Evolutionary conservation across 306 rosid genomes (phyloP).

Genomic region (Gleditsia sinensis): DNA sequence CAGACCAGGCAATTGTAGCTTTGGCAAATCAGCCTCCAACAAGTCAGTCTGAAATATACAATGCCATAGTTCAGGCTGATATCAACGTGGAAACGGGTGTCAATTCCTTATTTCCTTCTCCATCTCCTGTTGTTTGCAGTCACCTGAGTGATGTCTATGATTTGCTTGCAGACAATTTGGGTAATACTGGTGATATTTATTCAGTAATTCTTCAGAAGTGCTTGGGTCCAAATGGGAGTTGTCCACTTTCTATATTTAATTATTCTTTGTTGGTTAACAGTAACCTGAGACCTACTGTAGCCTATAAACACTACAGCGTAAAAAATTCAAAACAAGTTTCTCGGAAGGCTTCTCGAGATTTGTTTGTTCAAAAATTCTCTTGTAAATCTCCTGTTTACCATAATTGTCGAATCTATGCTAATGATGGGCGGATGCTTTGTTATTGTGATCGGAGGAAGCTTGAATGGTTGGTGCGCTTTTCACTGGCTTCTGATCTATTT

Average conservation of each 20-base stretch:
- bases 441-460: conserved; percentile 93
- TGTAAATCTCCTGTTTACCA: conserved; percentile 97
- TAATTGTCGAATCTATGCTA: conserved; percentile 92
- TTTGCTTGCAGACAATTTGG: conserved; percentile 60
- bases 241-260: conserved; percentile 76
- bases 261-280: conserved; percentile 68
- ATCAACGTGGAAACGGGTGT: conserved; percentile 52
- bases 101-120: conserved; percentile 52
- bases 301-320: conserved; percentile 48
- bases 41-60: conserved; percentile 47
- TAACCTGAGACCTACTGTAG: conserved; percentile 51
- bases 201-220: conserved; percentile 74
- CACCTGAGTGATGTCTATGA: conserved; percentile 65
- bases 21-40: conserved; percentile 62
- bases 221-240: conserved; percentile 79
- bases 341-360: conserved; percentile 77
- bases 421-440: conserved; percentile 94
- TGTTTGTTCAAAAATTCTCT: conserved; percentile 87
- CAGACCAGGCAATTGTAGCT: conserved; percentile 84
- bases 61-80: conserved; percentile 63
- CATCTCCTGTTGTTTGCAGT: conserved; percentile 75
- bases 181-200: conserved; percentile 52
- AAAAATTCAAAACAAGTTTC: conserved; percentile 55
- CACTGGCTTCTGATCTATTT: conserved; percentile 15
- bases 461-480: conserved; percentile 74